These are phyloP conservation scores for Lactuca saligna DNA, from an alignment of 129 eudicot species.

Conservation along the genomic window DNA sequence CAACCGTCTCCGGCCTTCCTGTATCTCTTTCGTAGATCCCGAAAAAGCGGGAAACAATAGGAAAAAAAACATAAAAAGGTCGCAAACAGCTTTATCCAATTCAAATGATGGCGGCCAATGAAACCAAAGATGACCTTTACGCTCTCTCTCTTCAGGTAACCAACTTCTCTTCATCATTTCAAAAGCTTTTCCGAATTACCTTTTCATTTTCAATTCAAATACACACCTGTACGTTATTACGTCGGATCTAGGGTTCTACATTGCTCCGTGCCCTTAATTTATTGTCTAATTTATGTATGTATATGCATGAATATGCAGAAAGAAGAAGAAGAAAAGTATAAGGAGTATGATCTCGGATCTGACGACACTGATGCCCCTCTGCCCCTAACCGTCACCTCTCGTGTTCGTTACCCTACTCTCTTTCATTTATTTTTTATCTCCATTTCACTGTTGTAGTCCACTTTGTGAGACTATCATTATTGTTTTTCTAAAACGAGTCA, in stretches of 20 bases:
- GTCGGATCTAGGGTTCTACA: slow-evolving; percentile 41
- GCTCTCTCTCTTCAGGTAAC: slow-evolving; percentile 45
- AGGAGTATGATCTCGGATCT: slow-evolving; percentile 57
- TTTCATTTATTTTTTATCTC: background rate
- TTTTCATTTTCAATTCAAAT: slow-evolving; percentile 20
- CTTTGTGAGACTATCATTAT: background rate
- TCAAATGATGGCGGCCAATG: slow-evolving; percentile 43
- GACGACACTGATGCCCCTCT: slow-evolving; percentile 66
- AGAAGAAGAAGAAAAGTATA: slow-evolving; percentile 61
- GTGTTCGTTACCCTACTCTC: slow-evolving; percentile 41
- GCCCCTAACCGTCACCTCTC: slow-evolving; percentile 83
- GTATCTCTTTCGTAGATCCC: slow-evolving; percentile 12
- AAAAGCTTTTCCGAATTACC: slow-evolving; percentile 1
- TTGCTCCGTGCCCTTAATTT: slow-evolving; percentile 14
- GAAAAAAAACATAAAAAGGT: slow-evolving; percentile 11
- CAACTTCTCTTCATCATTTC: slow-evolving; percentile 28
- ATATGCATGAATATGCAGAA: slow-evolving; percentile 56
- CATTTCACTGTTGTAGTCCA: background rate
- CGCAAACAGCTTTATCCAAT: slow-evolving; percentile 1
- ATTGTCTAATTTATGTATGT: background rate
- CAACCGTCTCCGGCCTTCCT: slow-evolving; percentile 30
- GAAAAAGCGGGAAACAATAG: background rate
- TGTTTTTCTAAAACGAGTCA: background rate
- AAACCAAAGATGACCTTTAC: slow-evolving; percentile 33
- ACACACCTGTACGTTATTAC: slow-evolving; percentile 15